Conservation (phyloP, 2,329 filamentous ascomycete species). For the Sclerotinia nivalis region DNA sequence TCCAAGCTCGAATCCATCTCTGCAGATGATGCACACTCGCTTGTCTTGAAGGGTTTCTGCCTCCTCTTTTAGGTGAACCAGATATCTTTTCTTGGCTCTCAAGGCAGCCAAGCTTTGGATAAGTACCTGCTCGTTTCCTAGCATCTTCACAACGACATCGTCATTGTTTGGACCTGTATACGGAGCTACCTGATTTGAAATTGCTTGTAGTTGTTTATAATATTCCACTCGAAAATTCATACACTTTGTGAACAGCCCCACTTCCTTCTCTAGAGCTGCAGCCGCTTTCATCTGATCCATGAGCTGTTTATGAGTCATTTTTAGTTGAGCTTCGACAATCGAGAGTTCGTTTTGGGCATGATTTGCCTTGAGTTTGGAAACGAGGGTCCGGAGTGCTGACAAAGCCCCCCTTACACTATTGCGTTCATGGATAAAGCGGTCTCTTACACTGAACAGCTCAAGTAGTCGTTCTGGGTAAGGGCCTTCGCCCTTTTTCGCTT, state of each 20-base stretch:
- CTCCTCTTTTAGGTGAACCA: slow-evolving; percentile 45
- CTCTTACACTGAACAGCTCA: slow-evolving; percentile 52
- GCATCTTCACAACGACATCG: slow-evolving; percentile 45
- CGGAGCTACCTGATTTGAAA: slow-evolving; percentile 84
- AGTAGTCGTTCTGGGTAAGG: slow-evolving; percentile 67
- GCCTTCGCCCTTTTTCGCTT: slow-evolving; percentile 64
- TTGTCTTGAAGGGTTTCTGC: slow-evolving; percentile 59
- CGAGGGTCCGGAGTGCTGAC: slow-evolving; percentile 66
- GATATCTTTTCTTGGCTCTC: slow-evolving; percentile 75
- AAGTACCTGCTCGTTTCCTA: slow-evolving; percentile 60
- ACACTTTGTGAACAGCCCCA: slow-evolving; percentile 71
- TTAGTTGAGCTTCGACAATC: slow-evolving; percentile 65
- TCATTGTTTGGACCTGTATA: slow-evolving; percentile 57
- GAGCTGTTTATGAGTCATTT: slow-evolving; percentile 56
- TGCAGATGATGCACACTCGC: slow-evolving; percentile 84
- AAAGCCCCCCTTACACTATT: slow-evolving; percentile 70
- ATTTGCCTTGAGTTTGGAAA: slow-evolving; percentile 60
- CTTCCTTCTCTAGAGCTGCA: slow-evolving; percentile 62
- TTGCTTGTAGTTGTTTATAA: slow-evolving; percentile 83
- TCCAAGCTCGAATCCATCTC: slow-evolving; percentile 72
- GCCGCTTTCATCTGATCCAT: slow-evolving; percentile 53
- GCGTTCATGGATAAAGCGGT: slow-evolving; percentile 51
- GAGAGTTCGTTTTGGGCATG: slow-evolving; percentile 63
- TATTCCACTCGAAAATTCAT: slow-evolving; percentile 89
- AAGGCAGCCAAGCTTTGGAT: slow-evolving; percentile 59